phyloP scores from a whole-genome alignment of 2,329 filamentous ascomycete species.

The Beauveria sp. region DNA sequence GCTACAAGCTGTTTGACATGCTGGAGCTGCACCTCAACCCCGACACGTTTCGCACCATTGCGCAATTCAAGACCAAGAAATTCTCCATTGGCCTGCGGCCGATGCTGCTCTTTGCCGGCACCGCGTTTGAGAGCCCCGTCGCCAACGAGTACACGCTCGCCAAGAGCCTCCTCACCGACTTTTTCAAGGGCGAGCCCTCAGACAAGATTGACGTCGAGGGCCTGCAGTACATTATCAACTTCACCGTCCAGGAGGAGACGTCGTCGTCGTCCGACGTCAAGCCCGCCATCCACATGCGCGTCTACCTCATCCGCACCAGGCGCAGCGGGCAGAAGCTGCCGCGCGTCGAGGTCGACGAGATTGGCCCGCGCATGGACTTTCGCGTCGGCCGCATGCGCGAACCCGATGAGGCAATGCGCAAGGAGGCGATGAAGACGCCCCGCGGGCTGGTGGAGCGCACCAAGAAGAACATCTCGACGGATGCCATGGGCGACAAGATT shows the following conservation, averaged over 20 bases:
- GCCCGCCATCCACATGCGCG: constrained; percentile 59
- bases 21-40: constrained; percentile 79
- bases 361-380: constrained; percentile 91
- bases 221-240: constrained; percentile 79
- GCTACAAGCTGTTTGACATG: constrained; percentile 89
- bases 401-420: constrained; percentile 70
- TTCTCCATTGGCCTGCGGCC: constrained; percentile 78
- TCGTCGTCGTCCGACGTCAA: constrained; percentile 36
- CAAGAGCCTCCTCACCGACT: constrained; percentile 80
- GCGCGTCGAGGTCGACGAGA: constrained; percentile 88
- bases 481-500: constrained; percentile 92
- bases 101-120: constrained; percentile 84
- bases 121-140: constrained; percentile 76
- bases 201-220: constrained; percentile 91
- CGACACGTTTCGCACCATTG: constrained; percentile 59
- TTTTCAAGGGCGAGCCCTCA: constrained; percentile 73
- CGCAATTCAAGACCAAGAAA: constrained; percentile 70
- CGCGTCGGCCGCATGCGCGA: constrained; percentile 73
- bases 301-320: constrained; percentile 81
- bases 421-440: constrained; percentile 83
- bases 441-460: constrained; percentile 67
- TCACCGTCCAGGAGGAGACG: constrained; percentile 62
- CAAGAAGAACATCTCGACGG: constrained; percentile 95
- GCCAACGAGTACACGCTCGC: constrained; percentile 74
- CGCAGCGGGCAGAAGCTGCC: constrained; percentile 81